Percentiles rank a stretch among this genome's conserved stretches.
Evolutionary conservation across 169 alveolate genomes (phyloP).

Genomic region (Eimeria brunetti): DNA sequence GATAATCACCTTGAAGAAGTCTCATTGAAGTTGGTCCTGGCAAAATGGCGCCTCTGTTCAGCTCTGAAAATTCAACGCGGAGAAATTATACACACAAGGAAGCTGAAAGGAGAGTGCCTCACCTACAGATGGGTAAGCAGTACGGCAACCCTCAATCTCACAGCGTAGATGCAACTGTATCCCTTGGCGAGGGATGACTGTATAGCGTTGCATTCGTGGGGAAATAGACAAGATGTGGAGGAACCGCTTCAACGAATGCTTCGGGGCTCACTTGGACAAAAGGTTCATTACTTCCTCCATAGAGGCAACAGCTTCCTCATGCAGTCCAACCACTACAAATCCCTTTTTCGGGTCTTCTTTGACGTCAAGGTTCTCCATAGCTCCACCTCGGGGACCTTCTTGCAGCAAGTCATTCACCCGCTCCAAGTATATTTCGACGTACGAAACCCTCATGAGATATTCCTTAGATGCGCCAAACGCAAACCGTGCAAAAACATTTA

Average conservation of each 20-base stretch:
- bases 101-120: background rate
- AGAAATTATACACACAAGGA: background rate
- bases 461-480: slow-evolving; percentile 69
- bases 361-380: slow-evolving; percentile 87
- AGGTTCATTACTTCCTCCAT: slow-evolving; percentile 89
- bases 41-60: slow-evolving; percentile 89
- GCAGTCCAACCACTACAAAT: slow-evolving; percentile 88
- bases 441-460: slow-evolving; percentile 89
- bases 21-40: slow-evolving; percentile 90
- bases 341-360: slow-evolving; percentile 92
- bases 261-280: slow-evolving; percentile 80
- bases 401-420: slow-evolving; percentile 90
- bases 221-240: background rate
- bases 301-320: slow-evolving; percentile 88
- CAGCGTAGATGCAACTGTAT: background rate
- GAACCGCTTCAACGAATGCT: background rate
- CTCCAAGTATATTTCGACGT: slow-evolving; percentile 92
- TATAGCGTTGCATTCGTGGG: background rate
- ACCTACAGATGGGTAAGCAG: background rate
- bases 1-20: slow-evolving; percentile 84
- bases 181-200: background rate
- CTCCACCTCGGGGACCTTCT: slow-evolving; percentile 87
- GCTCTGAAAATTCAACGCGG: slow-evolving; percentile 79
- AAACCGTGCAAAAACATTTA: background rate
- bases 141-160: background rate